Percentiles rank a stretch among this genome's conserved stretches.
Evolutionary conservation across 306 rosid genomes (phyloP).

Genomic region (Sphenostylis stenocarpa): DNA sequence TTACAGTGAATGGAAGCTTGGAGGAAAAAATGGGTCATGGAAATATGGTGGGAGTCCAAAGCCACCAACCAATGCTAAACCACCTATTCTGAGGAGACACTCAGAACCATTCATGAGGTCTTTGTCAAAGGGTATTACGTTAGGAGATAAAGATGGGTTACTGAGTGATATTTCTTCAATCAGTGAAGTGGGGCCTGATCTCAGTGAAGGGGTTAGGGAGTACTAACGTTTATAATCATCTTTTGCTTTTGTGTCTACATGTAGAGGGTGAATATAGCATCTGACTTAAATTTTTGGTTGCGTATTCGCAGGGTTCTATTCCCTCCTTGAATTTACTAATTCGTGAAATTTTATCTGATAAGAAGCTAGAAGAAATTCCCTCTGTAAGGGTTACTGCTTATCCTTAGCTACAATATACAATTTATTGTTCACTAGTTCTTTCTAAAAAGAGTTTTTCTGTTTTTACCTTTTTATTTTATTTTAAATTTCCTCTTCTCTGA

Average conservation of each 20-base stretch:
- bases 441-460: background rate
- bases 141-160: conserved; percentile 50
- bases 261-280: background rate
- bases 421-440: background rate
- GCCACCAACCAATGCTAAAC: conserved; percentile 48
- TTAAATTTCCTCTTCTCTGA: background rate
- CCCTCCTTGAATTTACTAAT: conserved; percentile 56
- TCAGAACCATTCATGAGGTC: conserved; percentile 60
- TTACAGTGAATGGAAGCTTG: conserved; percentile 65
- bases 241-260: background rate
- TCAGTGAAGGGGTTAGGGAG: conserved; percentile 63
- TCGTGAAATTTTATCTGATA: conserved; percentile 61
- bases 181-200: conserved; percentile 44
- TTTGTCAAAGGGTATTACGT: conserved; percentile 38
- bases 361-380: conserved; percentile 84
- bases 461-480: background rate
- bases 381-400: conserved; percentile 48
- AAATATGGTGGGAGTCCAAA: conserved; percentile 60
- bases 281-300: conserved; percentile 21
- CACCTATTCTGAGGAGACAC: conserved; percentile 51
- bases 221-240: conserved; percentile 10
- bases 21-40: conserved; percentile 74
- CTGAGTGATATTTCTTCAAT: conserved; percentile 40
- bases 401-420: background rate
- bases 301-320: conserved; percentile 55